A percentile compares a stretch with the other conserved stretches of the same genome.
phyloP scores from a whole-genome alignment of 2,329 filamentous ascomycete species.

The Pseudocercospora eumusae region DNA sequence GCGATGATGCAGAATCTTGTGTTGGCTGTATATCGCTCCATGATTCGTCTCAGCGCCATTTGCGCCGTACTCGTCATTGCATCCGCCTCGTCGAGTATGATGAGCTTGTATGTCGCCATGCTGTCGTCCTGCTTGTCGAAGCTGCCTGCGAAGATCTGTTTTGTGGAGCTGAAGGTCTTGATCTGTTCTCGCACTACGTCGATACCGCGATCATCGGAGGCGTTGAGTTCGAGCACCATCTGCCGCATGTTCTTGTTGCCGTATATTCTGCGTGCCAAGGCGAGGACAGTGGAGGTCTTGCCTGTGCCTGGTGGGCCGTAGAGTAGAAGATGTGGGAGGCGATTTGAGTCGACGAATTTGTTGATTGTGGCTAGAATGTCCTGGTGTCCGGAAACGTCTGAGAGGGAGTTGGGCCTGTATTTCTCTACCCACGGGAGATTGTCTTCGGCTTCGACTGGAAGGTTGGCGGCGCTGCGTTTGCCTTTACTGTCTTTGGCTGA shows the following conservation, averaged over 20 bases:
- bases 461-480: slow-evolving; percentile 87
- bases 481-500: slow-evolving; percentile 74
- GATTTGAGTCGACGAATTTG: slow-evolving; percentile 92
- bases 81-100: slow-evolving; percentile 97
- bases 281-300: slow-evolving; percentile 95
- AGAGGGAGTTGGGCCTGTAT: slow-evolving; percentile 83
- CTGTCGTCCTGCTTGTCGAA: slow-evolving; percentile 42
- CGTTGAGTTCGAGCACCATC: slow-evolving; percentile 98
- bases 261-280: slow-evolving; percentile 90
- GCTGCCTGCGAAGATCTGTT: slow-evolving; percentile 78
- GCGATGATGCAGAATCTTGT: slow-evolving; percentile 98
- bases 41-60: slow-evolving; percentile 94
- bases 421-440: slow-evolving; percentile 98
- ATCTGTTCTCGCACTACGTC: slow-evolving; percentile 98
- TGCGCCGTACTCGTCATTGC: slow-evolving; percentile 99
- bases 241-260: slow-evolving; percentile 89
- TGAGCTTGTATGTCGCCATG: slow-evolving; percentile 85
- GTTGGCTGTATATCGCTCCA: slow-evolving; percentile 99
- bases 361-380: slow-evolving; percentile 98
- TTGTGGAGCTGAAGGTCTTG: slow-evolving; percentile 97
- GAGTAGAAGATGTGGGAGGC: slow-evolving; percentile 90
- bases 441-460: slow-evolving; percentile 92
- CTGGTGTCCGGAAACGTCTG: slow-evolving; percentile 93
- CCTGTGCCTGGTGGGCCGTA: slow-evolving; percentile 96
- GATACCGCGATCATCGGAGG: slow-evolving; percentile 94